These are phyloP conservation scores for Tausonia pullulans DNA, from an alignment of 1,284 basidiomycete genomes.

Conservation along the genomic window DNA sequence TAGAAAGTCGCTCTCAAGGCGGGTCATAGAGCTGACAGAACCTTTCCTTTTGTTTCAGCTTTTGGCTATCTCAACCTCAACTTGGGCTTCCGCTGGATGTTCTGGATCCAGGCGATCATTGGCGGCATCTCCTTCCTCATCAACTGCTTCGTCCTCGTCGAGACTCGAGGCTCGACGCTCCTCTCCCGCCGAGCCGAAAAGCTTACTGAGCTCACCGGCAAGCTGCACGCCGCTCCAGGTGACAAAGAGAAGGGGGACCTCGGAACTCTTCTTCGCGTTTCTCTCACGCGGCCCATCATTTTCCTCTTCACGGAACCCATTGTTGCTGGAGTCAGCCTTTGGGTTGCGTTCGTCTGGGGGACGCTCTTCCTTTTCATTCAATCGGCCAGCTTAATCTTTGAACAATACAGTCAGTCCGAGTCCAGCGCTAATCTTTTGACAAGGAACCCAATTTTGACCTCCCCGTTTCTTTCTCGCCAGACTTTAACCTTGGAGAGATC, in stretches of 20 bases:
- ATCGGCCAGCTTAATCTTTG: slow-evolving; percentile 1
- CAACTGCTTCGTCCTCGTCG: background rate
- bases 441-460: too few relatives aligned
- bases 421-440: too few relatives aligned
- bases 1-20: too few relatives aligned
- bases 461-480: too few relatives aligned
- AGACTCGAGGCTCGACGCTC: slow-evolving; percentile 10
- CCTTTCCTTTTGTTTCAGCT: too few relatives aligned
- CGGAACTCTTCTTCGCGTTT: slow-evolving; percentile 7
- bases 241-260: background rate
- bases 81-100: too few relatives aligned
- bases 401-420: too few relatives aligned
- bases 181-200: slow-evolving; percentile 27
- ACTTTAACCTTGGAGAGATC: too few relatives aligned
- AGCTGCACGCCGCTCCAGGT: slow-evolving; percentile 24
- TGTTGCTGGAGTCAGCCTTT: slow-evolving; percentile 34
- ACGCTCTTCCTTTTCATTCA: slow-evolving; percentile 26
- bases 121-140: background rate
- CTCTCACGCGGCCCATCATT: slow-evolving; percentile 10
- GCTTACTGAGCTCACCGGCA: slow-evolving; percentile 33
- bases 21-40: too few relatives aligned
- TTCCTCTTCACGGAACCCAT: slow-evolving; percentile 38
- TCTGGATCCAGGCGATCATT: too few relatives aligned
- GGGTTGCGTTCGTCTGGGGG: slow-evolving; percentile 37
- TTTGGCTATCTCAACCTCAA: too few relatives aligned